Evolutionary conservation across 108 stramenopile species (phyloP).

Genomic region (Cyclotella sp.): DNA sequence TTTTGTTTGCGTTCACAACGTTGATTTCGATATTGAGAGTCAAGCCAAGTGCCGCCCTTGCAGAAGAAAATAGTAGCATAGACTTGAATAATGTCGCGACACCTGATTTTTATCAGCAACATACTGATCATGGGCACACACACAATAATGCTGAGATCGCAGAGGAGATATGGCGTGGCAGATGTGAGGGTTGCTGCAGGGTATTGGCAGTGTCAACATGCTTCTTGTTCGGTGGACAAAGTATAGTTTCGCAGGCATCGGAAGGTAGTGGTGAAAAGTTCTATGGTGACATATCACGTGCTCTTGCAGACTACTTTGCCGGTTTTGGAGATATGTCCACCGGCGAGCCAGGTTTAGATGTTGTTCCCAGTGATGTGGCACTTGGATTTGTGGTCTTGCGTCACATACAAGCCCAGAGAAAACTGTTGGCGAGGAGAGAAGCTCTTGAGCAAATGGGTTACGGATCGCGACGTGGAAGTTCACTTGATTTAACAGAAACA

Average conservation of each 20-base stretch:
- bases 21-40: slow-evolving; percentile 30
- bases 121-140: slow-evolving; percentile 21
- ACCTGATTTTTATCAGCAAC: slow-evolving; percentile 28
- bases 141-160: slow-evolving; percentile 44
- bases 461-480: slow-evolving; percentile 4
- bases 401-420: slow-evolving; percentile 72
- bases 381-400: slow-evolving; percentile 82
- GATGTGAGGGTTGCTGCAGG: slow-evolving; percentile 75
- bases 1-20: slow-evolving; percentile 22
- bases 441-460: slow-evolving; percentile 36
- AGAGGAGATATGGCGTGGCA: slow-evolving; percentile 75
- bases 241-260: slow-evolving; percentile 54
- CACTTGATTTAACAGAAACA: not conserved
- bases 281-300: slow-evolving; percentile 75
- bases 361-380: slow-evolving; percentile 84
- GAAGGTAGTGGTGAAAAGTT: slow-evolving; percentile 42
- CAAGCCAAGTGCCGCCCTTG: not conserved
- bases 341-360: slow-evolving; percentile 52
- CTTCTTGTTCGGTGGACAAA: slow-evolving; percentile 86
- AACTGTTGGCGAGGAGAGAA: slow-evolving; percentile 51
- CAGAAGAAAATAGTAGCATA: not conserved
- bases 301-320: slow-evolving; percentile 86
- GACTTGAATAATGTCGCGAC: not conserved
- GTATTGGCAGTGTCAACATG: slow-evolving; percentile 75
- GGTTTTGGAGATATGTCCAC: slow-evolving; percentile 37